Evolutionary conservation across 768 basidiomycete species (phyloP), one percentile per base, ranked within the genome.

Genomic region (Xerocomus spinulosus): DNA sequence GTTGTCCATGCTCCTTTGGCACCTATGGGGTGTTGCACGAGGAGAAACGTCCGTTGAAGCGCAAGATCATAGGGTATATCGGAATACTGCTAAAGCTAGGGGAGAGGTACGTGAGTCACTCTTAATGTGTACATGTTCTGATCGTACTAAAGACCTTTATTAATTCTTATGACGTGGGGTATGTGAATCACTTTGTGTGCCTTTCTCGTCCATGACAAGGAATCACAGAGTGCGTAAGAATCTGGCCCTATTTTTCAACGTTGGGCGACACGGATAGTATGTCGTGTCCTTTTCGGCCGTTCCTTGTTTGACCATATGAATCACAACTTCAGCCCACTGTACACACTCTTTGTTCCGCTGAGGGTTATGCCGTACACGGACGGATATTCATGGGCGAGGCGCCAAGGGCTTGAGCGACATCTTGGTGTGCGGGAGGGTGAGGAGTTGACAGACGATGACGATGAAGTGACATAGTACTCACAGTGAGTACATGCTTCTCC

Each of bases 121-220:
- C n/a, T 30, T 23, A 24, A 21, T 32, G 9, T n/a, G 28, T 26
- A 15, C 28, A 35, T 23, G 33, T 30, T 36, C n/a, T n/a, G 12
- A 52, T 37, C 29, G 36, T 20, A 25, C 23, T 51, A 12, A 32
- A 90, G 88, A 72, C 71, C 2, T 98, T 93, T 59, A 74, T 91
- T 10, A 97, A 97, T 59, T 92, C 87, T 2, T 99, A 92, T 62
- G 89, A 98, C 63, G 70, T 95, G 4, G 95, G 93, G 79, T 85
- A 61, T 34, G 75, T 60, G 23, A 10, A 44, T 48, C 23, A 7
- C 17, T 44, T 47, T n/a, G 10, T 12, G 13, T n/a, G 9, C 20
- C 13, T 40, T 37, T 37, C 18, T 15, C 23, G 8, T 26, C 18
- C 21, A 14, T 26, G 10, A 25, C 53, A 9, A 30, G 48, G 14